phyloP scores from a whole-genome alignment of 192 early-diverging fungal genomes.

The Coemansia sp. region DNA sequence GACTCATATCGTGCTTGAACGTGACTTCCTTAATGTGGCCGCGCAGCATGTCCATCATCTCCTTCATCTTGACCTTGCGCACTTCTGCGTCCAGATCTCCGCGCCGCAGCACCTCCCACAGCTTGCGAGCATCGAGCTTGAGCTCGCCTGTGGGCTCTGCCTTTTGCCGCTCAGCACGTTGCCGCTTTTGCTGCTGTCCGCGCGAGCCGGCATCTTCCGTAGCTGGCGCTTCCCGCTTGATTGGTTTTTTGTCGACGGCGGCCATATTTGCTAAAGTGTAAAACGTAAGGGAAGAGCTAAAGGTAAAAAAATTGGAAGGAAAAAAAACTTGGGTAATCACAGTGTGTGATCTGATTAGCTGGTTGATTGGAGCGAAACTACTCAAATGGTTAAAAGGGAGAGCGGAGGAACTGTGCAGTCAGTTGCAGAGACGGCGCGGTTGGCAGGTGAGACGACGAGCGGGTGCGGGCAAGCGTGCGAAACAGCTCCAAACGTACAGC shows the following conservation, averaged over 20 bases:
- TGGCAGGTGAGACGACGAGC: neutral
- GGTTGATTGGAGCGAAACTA: no score
- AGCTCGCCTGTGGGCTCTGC: slow-evolving; percentile 64
- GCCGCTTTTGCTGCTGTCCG: slow-evolving; percentile 55
- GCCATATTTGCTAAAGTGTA: neutral
- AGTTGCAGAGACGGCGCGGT: neutral
- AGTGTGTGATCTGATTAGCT: no score
- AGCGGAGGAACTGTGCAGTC: neutral
- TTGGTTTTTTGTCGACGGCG: neutral
- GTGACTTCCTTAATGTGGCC: slow-evolving; percentile 85
- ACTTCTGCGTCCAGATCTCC: slow-evolving; percentile 66
- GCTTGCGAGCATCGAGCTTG: slow-evolving; percentile 68
- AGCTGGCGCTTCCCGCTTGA: neutral
- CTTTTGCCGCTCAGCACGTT: slow-evolving; percentile 33
- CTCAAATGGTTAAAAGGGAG: neutral
- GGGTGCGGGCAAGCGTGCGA: slow-evolving; percentile 3
- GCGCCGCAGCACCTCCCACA: slow-evolving; percentile 85
- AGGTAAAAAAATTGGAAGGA: neutral
- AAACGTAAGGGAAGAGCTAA: neutral
- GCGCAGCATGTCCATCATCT: slow-evolving; percentile 77
- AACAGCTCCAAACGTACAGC: neutral
- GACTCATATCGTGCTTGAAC: slow-evolving; percentile 94
- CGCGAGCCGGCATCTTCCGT: slow-evolving; percentile 23
- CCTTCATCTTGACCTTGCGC: slow-evolving; percentile 64
- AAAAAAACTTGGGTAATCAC: no score